Percentiles rank a stretch among this genome's conserved stretches.
Conservation (phyloP, 1,284 basidiomycete genomes). For the Malassezia sp. region DNA sequence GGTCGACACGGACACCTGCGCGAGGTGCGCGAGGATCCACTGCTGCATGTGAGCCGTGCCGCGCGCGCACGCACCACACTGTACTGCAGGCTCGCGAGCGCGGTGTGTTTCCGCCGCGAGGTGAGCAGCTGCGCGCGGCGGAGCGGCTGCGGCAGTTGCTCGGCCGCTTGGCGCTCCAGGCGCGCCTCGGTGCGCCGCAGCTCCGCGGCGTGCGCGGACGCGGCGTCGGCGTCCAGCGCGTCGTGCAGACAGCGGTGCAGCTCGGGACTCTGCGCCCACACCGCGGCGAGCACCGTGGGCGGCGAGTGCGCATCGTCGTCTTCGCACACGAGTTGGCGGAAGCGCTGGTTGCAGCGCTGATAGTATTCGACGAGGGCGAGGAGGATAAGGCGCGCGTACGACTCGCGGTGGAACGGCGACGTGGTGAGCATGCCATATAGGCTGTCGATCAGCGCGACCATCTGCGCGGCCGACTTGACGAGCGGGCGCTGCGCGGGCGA, state of each 20-base stretch:
- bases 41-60: too few relatives aligned
- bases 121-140: conserved; percentile 56
- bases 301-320: conserved; percentile 3
- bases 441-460: conserved; percentile 82
- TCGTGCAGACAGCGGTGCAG: conserved; percentile 61
- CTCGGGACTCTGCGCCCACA: conserved; percentile 54
- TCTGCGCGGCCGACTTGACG: conserved; percentile 70
- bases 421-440: conserved; percentile 81
- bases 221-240: conserved; percentile 42
- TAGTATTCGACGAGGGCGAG: conserved; percentile 95
- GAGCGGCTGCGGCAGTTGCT: conserved; percentile 22
- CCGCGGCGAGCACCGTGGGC: conserved; percentile 22
- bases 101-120: conserved; percentile 63
- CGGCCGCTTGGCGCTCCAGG: conserved; percentile 21
- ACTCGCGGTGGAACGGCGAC: conserved; percentile 87
- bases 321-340: conserved; percentile 59
- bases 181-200: conserved; percentile 3
- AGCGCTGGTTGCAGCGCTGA: conserved; percentile 77
- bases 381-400: conserved; percentile 73
- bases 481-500: conserved; percentile 55
- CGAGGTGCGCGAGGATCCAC: conserved; percentile 27
- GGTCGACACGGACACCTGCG: conserved; percentile 13
- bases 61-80: too few relatives aligned
- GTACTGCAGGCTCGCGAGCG: conserved; percentile 68
- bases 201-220: not conserved